Evolutionary conservation across 257 asterid species (phyloP), one percentile per base, ranked within the genome.

Genomic region (Rehmannia glutinosa): DNA sequence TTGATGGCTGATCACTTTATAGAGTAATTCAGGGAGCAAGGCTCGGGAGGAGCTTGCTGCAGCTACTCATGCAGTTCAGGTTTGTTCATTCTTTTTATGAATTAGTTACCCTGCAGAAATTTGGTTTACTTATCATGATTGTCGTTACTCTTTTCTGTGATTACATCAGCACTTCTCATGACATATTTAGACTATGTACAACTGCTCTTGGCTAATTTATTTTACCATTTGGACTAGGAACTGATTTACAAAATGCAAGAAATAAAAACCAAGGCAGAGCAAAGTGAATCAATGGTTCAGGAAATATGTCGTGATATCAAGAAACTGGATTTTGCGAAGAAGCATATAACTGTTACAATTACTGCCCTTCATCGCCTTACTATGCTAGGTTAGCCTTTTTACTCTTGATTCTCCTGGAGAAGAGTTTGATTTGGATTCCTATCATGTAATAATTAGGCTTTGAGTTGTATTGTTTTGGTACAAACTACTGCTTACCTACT

Each of bases 241-340:
- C 99, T 93, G 86, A 85, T 90, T 87, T 63, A 81, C 78, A 93
- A 93, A 83, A 86, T 90, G 80, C 89, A 95, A 83, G 99, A 93
- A 82, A 93, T 93, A 53, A 93, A 93, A 82, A 85, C 87, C 69
- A 93, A 93, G 72, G 99, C 99, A 64, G 97, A 90, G 83, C 99
- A 93, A 86, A 93, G 97, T 77, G 99, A 93, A 84, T 86, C 96
- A 65, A 93, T 93, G 99, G 99, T 93, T 79, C 99, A 93, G 84
- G 99, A 93, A 85, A 93, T 93, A 70, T 93, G 99, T 58, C 99
- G 99, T 62, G 99, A 93, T 75, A 93, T 93, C 80, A 93, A 93
- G 88, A 93, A 93, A 79, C 81, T 93, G 61, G 99, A 93, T 89
- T 93, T 93, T 76, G 97, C 99, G 20, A 93, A 93, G 86, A 93